Conservation (phyloP, 1,139 yeast species). For the Saccharomycopsis phalli region DNA sequence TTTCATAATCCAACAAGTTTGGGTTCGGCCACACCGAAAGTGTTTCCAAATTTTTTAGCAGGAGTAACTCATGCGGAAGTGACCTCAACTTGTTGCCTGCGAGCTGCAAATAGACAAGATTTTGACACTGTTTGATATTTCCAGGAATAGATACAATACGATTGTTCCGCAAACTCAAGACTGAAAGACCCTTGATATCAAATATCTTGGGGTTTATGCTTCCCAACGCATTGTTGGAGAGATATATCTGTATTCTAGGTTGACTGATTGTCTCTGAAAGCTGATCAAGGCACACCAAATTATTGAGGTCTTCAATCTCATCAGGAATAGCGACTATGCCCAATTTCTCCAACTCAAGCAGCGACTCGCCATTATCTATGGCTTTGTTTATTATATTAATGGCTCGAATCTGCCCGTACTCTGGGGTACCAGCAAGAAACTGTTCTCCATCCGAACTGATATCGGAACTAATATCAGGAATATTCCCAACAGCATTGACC, state of each 20-base stretch:
- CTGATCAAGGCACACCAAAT: constrained; percentile 35
- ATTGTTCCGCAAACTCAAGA: constrained; percentile 46
- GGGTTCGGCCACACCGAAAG: constrained; percentile 46
- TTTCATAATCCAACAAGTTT: constrained; percentile 22
- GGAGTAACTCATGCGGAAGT: constrained; percentile 48
- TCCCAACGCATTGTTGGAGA: constrained; percentile 42
- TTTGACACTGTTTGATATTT: constrained; percentile 35
- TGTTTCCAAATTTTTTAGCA: constrained; percentile 34
- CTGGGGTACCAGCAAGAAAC: not conserved
- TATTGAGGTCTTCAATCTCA: constrained; percentile 45
- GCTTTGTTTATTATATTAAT: constrained; percentile 20
- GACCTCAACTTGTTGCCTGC: constrained; percentile 43
- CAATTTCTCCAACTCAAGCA: constrained; percentile 36
- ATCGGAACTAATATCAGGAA: not conserved
- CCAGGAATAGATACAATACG: constrained; percentile 44
- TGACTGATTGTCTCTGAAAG: constrained; percentile 29
- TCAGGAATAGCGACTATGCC: constrained; percentile 41
- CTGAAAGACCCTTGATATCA: constrained; percentile 41
- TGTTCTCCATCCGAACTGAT: constrained; percentile 6
- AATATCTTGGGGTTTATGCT: constrained; percentile 45
- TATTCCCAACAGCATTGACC: not conserved
- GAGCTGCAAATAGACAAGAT: constrained; percentile 42
- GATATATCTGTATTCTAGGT: constrained; percentile 37
- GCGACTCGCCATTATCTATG: constrained; percentile 30
- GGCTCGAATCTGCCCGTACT: not conserved